A percentile compares a stretch with the other conserved stretches of the same genome.
Evolutionary conservation across 441 rosid genomes (phyloP).

Genomic region (Corymbia citriodora): DNA sequence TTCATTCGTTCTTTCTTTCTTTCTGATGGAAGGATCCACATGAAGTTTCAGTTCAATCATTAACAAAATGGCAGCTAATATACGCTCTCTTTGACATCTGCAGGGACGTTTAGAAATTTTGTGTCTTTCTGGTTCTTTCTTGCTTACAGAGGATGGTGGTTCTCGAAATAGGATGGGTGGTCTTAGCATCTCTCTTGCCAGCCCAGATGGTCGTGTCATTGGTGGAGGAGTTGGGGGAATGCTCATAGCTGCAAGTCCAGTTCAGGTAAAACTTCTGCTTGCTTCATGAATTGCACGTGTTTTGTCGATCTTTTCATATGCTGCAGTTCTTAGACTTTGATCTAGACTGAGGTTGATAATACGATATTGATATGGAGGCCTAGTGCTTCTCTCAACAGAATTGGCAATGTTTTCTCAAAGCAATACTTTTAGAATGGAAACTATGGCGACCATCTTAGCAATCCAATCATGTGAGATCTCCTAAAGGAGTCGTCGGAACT

Average conservation of each 20-base stretch:
- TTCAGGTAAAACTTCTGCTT: constrained; percentile 47
- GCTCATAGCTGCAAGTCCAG: constrained; percentile 82
- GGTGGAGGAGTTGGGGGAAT: constrained; percentile 92
- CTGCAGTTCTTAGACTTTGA: background rate
- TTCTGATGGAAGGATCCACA: background rate
- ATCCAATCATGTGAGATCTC: background rate
- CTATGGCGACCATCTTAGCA: background rate
- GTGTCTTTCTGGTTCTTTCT: constrained; percentile 77
- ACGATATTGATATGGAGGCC: background rate
- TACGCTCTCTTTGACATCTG: background rate
- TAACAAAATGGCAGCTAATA: background rate
- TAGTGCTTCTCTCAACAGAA: background rate
- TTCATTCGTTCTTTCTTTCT: background rate
- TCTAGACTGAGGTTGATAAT: background rate
- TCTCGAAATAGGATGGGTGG: constrained; percentile 62
- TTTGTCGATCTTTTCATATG: background rate
- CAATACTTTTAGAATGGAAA: background rate
- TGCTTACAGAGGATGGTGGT: constrained; percentile 41
- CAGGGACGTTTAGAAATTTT: constrained; percentile 89
- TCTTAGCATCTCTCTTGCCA: constrained; percentile 78
- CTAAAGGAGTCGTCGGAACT: background rate
- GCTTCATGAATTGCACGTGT: background rate
- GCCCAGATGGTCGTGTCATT: constrained; percentile 88
- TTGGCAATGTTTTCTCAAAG: background rate
- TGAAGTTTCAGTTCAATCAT: background rate